These are phyloP conservation scores for Diaporthe sp. DNA, from an alignment of 2,329 filamentous ascomycete genomes.

Conservation along the genomic window DNA sequence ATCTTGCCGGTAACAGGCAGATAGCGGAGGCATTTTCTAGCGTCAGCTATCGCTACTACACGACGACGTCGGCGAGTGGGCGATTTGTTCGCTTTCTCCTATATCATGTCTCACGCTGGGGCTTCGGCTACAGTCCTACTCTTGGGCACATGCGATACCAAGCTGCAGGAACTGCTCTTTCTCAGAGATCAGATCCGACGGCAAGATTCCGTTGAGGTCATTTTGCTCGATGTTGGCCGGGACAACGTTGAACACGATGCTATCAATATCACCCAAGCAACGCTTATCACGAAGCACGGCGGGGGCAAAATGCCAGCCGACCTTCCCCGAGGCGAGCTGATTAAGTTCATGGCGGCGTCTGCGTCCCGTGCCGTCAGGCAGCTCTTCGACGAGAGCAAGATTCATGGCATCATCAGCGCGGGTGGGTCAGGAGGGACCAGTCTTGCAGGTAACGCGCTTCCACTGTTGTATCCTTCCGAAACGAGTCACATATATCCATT, in stretches of 20 bases:
- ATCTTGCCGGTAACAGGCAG: background rate
- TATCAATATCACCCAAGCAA: slow-evolving; percentile 61
- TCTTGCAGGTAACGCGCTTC: slow-evolving; percentile 13
- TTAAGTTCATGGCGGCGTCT: slow-evolving; percentile 66
- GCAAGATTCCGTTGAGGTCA: slow-evolving; percentile 45
- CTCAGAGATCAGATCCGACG: slow-evolving; percentile 60
- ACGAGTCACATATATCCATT: background rate
- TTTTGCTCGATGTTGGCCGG: slow-evolving; percentile 62
- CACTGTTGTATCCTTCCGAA: background rate
- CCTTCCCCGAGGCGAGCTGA: slow-evolving; percentile 66
- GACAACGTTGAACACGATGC: slow-evolving; percentile 54
- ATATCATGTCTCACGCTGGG: slow-evolving; percentile 40
- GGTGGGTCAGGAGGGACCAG: slow-evolving; percentile 64
- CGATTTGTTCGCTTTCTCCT: background rate
- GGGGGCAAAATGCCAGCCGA: slow-evolving; percentile 50
- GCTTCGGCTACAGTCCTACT: slow-evolving; percentile 60
- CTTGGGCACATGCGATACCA: slow-evolving; percentile 76
- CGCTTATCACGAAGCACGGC: slow-evolving; percentile 55
- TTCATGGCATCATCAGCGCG: slow-evolving; percentile 71
- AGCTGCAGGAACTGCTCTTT: slow-evolving; percentile 70
- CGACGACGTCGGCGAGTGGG: background rate
- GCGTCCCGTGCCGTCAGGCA: slow-evolving; percentile 58
- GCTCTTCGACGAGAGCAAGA: slow-evolving; percentile 52
- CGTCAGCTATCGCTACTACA: background rate
- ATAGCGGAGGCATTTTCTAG: background rate